These are phyloP conservation scores for Elaeagnus macrophylla DNA, from an alignment of 306 rosid genomes.

Conservation along the genomic window DNA sequence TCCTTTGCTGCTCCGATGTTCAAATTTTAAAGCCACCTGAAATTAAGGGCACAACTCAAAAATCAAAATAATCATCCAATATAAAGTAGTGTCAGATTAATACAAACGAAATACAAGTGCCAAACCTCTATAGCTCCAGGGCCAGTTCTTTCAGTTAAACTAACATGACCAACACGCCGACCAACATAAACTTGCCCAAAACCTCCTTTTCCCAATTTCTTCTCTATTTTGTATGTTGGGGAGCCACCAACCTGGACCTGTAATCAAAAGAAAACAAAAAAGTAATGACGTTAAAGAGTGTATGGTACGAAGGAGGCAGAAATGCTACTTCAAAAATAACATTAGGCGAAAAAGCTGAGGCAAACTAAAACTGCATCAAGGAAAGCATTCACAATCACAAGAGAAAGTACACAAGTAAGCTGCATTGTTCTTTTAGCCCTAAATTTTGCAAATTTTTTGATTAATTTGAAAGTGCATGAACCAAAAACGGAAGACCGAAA, in stretches of 20 bases:
- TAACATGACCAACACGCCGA: conserved; percentile 37
- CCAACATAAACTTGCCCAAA: conserved; percentile 95
- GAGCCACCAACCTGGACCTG: conserved; percentile 54
- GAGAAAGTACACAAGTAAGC: background rate
- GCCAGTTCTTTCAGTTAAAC: conserved; percentile 53
- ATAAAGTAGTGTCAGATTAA: background rate
- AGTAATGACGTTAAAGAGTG: background rate
- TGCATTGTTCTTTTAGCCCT: background rate
- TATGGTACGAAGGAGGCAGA: background rate
- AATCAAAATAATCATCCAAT: conserved; percentile 11
- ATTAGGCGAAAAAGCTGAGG: background rate
- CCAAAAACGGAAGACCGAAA: background rate
- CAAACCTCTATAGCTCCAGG: conserved; percentile 70
- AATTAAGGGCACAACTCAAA: conserved; percentile 3
- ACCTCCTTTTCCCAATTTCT: conserved; percentile 74
- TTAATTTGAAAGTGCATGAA: background rate
- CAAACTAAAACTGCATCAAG: background rate
- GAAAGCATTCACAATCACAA: background rate
- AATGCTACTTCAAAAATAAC: background rate
- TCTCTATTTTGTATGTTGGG: conserved; percentile 33
- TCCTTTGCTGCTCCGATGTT: conserved; percentile 91
- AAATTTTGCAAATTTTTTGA: background rate
- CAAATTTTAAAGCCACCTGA: conserved; percentile 93
- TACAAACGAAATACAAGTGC: conserved; percentile 5
- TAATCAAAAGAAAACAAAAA: conserved; percentile 8